phyloP scores from a whole-genome alignment of 768 basidiomycete species.

The Mycena alexandri region DNA sequence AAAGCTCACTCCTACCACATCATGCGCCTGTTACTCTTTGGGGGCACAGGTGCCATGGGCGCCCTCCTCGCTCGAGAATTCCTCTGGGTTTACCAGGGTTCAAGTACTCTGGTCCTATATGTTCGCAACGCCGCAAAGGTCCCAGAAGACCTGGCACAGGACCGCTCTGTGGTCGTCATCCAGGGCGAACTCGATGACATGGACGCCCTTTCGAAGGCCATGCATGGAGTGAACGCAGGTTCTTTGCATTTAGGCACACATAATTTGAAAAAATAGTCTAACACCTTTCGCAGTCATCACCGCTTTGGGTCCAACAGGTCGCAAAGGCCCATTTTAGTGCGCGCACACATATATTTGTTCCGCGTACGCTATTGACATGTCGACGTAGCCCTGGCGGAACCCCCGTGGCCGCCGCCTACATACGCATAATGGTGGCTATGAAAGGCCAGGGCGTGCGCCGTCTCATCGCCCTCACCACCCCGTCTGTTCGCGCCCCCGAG shows the following conservation, averaged over 20 bases:
- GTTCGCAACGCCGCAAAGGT: conserved; percentile 25
- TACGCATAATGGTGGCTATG: conserved; percentile 55
- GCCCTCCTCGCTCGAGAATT: conserved; percentile 21
- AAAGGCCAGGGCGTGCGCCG: conserved; percentile 51
- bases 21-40: conserved; percentile 32
- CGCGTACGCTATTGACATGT: too few relatives aligned
- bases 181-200: conserved; percentile 34
- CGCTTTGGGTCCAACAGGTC: conserved; percentile 33
- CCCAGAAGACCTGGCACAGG: conserved; percentile 13
- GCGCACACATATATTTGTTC: too few relatives aligned
- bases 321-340: conserved; percentile 34
- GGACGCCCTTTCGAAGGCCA: conserved; percentile 27
- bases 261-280: too few relatives aligned
- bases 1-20: not conserved
- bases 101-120: conserved; percentile 31
- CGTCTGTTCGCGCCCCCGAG: conserved; percentile 59
- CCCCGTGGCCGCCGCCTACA: conserved; percentile 60
- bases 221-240: conserved; percentile 31
- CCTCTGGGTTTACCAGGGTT: conserved; percentile 19
- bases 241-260: too few relatives aligned
- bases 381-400: conserved; percentile 39
- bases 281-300: conserved; percentile 19
- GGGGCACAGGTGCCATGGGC: conserved; percentile 34
- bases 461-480: conserved; percentile 62
- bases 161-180: conserved; percentile 20